phyloP scores from a whole-genome alignment of 345 rosid genomes.

The Euclidium syriacum region DNA sequence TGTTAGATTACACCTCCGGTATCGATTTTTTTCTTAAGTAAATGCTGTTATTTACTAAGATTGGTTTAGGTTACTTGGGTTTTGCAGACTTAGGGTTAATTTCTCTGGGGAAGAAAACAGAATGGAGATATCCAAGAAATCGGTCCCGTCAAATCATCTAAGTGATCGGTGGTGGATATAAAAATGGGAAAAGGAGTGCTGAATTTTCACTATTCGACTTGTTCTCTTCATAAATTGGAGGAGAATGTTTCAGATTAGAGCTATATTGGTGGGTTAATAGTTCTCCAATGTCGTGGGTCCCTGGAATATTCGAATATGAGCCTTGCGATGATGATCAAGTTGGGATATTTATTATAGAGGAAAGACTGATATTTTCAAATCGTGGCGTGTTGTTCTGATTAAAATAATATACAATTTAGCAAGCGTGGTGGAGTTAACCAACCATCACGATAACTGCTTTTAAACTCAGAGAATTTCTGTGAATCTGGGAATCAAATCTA shows the following conservation, averaged over 20 bases:
- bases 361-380: background rate
- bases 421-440: background rate
- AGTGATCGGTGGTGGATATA: too few relatives aligned
- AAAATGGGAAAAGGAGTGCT: too few relatives aligned
- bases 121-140: background rate
- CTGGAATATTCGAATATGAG: background rate
- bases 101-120: background rate
- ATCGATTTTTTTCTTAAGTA: background rate
- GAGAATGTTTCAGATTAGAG: too few relatives aligned
- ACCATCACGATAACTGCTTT: too few relatives aligned
- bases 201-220: too few relatives aligned
- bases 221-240: too few relatives aligned
- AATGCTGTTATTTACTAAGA: background rate
- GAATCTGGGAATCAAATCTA: background rate
- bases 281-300: conserved; percentile 7
- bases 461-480: too few relatives aligned
- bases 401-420: background rate
- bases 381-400: background rate
- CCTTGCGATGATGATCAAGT: background rate
- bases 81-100: background rate
- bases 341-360: background rate
- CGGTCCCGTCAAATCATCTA: too few relatives aligned
- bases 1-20: background rate
- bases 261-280: too few relatives aligned
- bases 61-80: background rate